Base-by-base conservation (phyloP, 495 filamentous ascomycete species). In the Penicillium malachiteum region DNA sequence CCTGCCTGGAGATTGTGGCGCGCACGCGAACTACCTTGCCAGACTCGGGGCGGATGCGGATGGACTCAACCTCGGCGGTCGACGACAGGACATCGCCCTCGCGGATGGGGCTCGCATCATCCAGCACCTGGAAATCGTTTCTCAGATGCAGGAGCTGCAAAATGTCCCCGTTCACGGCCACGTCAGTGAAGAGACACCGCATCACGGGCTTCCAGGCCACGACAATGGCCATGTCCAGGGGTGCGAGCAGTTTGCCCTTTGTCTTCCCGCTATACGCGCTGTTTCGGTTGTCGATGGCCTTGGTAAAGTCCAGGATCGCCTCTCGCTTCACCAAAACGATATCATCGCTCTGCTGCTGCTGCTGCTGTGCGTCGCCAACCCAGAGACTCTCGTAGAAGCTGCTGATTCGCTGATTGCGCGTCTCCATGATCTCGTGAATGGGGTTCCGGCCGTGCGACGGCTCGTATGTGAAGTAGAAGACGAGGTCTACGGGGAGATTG, bases 21-120 rank as follows among this genome's bases (percentile, higher is more conserved):
- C 92, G 96, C 16, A 99, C 92, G 72, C 97, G 94, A 9, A 99
- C 94, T 91, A 97, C 96, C 82, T 99, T 99, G 48, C 94, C 94
- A 40, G 94, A 93, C 35, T 96, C 92, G 65, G 97, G 91, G 72
- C 97, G 97, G 79, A 99, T 87, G 21, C 21, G 21, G 53, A 99
- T 91, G 16, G 94, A 90, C 63, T 97, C 97, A 75, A 97, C 90
- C 70, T 93, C 91, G 48, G 94, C 95, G 46, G 90, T 96, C 0
- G 95, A 96, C 55, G 90, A 86, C 13, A 99, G 81, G 48, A 91
- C 82, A 73, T 99, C 94, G 37, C 89, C 95, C 69, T 94, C 95
- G 80, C 94, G 89, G 56, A 99, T 73, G 21, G 95, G 92, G 66
- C 94, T 85, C 14, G 94, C 94, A 49, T 95, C 95, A 26, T 94